These are phyloP conservation scores for Taiozyma sp. DNA, from an alignment of 1,139 yeast genomes.

Conservation along the genomic window DNA sequence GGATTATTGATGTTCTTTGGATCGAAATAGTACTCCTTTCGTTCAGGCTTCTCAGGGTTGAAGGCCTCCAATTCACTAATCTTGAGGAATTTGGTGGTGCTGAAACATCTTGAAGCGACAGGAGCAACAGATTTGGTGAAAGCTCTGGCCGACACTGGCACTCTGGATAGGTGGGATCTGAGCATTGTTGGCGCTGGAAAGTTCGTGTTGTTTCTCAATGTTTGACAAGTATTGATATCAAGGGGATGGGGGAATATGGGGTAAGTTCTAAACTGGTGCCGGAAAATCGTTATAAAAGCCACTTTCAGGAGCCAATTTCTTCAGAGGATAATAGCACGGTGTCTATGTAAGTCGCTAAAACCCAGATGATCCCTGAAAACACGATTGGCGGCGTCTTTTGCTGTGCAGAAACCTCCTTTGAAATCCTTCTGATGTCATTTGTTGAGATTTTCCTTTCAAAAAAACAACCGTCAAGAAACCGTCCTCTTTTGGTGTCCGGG, in stretches of 20 bases:
- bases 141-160: background rate
- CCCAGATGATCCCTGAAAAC: background rate
- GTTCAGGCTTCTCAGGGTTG: conserved; percentile 8
- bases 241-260: background rate
- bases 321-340: background rate
- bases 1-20: conserved; percentile 25
- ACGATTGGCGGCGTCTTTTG: background rate
- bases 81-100: background rate
- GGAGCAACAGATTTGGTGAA: background rate
- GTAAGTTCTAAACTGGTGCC: background rate
- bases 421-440: background rate
- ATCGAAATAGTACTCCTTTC: conserved; percentile 6
- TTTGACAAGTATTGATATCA: background rate
- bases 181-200: background rate
- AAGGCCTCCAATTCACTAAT: conserved; percentile 14
- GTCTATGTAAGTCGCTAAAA: background rate
- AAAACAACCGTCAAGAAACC: background rate
- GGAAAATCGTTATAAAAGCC: background rate
- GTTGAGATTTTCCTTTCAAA: background rate
- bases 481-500: conserved; percentile 1
- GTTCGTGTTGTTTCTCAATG: background rate
- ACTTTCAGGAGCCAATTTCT: background rate
- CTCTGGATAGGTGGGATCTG: background rate
- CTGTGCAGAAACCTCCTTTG: background rate
- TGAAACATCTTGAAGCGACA: conserved; percentile 1